phyloP scores from a whole-genome alignment of 345 rosid species.

The Rhodamnia argentea region DNA sequence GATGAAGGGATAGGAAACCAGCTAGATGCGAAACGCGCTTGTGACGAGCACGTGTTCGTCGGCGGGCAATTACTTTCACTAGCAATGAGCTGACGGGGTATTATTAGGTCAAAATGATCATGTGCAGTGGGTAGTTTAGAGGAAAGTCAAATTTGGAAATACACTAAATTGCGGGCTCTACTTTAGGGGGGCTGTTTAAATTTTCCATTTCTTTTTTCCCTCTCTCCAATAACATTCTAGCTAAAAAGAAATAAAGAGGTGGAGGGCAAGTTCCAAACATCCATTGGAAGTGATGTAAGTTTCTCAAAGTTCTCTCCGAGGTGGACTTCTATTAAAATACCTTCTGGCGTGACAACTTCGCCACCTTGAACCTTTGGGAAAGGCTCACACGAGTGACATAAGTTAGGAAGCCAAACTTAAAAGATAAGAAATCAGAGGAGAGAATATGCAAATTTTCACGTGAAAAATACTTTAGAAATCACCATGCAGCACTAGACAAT shows the following conservation, averaged over 20 bases:
- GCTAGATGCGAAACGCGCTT: accelerated
- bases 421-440: background rate
- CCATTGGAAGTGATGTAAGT: background rate
- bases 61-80: background rate
- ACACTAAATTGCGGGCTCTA: background rate
- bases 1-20: background rate
- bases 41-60: background rate
- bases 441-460: too few species aligned
- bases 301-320: too few species aligned
- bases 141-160: background rate
- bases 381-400: background rate
- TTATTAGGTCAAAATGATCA: background rate
- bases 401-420: background rate
- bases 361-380: background rate
- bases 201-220: background rate
- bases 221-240: background rate
- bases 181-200: background rate
- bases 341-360: background rate
- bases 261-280: background rate
- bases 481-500: background rate
- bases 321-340: background rate
- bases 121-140: background rate
- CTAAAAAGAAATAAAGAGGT: background rate
- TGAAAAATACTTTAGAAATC: background rate
- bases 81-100: background rate